Evolutionary conservation across 2,329 filamentous ascomycete genomes (phyloP), one percentile per base, ranked within the genome.

Genomic region (Zasmidium citrigriseum): DNA sequence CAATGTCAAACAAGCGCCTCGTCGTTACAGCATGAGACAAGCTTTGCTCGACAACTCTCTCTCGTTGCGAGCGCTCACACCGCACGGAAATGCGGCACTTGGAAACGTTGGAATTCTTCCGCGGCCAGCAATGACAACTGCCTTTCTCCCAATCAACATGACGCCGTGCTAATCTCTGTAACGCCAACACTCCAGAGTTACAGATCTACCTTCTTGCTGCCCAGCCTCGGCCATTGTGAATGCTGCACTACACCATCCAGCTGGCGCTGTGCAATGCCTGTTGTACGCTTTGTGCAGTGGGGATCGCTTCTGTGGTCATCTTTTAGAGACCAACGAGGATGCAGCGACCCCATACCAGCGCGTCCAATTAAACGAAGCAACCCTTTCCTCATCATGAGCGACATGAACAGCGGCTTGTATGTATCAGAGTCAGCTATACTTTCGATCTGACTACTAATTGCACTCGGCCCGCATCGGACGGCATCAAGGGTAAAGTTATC

Each of bases 1-100:
- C 34, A 41, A 16, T 41, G 34, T 48, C 24, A 5, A 23, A 41
- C 34, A 51, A 44, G 46, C 54, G 21, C 25, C 46, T 51, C 38
- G 54, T 18, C 46, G 54, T 34, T 24, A 46, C 45, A 49, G 44
- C 45, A 47, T 55, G 52, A 41, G 21, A 55, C 46, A 44, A 49
- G 25, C 45, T 23, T 55, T 20, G 34, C 7, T 41, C 14, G 34
- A 55, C 45, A 24, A 38, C 5, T 24, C 4, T 27, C 25, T 16
- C 16, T 14, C 25, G 22, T 25, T n/a, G 16, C 50, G n/a, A 12
- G 22, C 10, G 22, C 1, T 24, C 54, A 56, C 46, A 46, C 46
- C 46, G 54, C 21, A 46, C 25, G 41, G 50, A 46, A 54, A 24
- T 24, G 41, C 52, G 41, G 52, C 52, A 46, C 2, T 5, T 20